A percentile compares a stretch with the other conserved stretches of the same genome.
phyloP scores from a whole-genome alignment of 345 rosid genomes.

The Cochlearia excelsa region DNA sequence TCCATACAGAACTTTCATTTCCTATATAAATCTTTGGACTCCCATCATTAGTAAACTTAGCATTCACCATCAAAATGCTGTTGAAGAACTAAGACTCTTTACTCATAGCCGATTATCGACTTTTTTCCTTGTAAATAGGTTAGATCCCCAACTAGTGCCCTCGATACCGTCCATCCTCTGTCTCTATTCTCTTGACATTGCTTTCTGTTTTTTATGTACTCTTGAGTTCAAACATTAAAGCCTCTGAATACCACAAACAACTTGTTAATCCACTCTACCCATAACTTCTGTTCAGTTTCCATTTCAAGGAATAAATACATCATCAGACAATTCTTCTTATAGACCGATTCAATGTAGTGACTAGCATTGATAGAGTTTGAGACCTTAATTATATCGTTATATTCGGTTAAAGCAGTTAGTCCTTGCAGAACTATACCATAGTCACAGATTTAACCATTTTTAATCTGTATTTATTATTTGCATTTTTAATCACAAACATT shows the following conservation, averaged over 20 bases:
- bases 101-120: slow-evolving; percentile 49
- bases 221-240: slow-evolving; percentile 68
- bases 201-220: slow-evolving; percentile 71
- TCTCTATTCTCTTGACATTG: slow-evolving; percentile 80
- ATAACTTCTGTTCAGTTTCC: slow-evolving; percentile 52
- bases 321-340: slow-evolving; percentile 86
- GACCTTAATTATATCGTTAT: slow-evolving; percentile 75
- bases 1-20: slow-evolving; percentile 64
- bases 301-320: slow-evolving; percentile 80
- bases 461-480: too few species aligned
- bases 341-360: slow-evolving; percentile 57
- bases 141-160: slow-evolving; percentile 60
- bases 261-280: slow-evolving; percentile 78
- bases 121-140: slow-evolving; percentile 77
- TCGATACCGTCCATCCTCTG: slow-evolving; percentile 67
- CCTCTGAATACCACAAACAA: slow-evolving; percentile 75
- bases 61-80: slow-evolving; percentile 57
- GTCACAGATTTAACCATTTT: too few species aligned
- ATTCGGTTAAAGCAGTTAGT: slow-evolving; percentile 79
- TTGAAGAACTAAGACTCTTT: slow-evolving; percentile 67
- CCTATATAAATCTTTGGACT: slow-evolving; percentile 56
- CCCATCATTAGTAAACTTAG: slow-evolving; percentile 58
- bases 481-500: too few species aligned
- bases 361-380: slow-evolving; percentile 66
- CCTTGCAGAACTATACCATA: too few species aligned